Evolutionary conservation across 2,329 filamentous ascomycete species (phyloP), one percentile per base, ranked within the genome.

Genomic region (Karstenula rhodostoma): DNA sequence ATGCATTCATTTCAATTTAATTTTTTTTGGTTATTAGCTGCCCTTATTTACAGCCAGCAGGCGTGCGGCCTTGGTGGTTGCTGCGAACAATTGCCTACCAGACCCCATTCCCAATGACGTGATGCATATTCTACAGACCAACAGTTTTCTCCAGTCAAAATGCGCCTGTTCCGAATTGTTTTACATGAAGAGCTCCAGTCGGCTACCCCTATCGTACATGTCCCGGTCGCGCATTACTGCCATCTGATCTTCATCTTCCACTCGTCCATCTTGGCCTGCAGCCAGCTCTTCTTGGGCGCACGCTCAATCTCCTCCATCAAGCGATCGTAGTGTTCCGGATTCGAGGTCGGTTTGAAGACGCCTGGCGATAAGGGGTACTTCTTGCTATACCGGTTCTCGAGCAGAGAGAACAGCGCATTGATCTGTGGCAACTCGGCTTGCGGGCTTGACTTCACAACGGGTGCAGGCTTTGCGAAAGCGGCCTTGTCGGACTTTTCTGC

Each of bases 381-480:
- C 59, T 82, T 84, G 49, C 75, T 78, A 67, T 87, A 88, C 51
- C 84, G 77, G 69, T 89, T 82, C 65, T 88, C 85, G 2, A 89
- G 77, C n/a, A 89, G 76, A 2, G 84, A 82, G 63, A 85, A 87
- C 1, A 89, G 81, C 4, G 85, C 86, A 66, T 88, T 88, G 56
- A 87, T 74, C 66, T 86, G 80, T 33, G 73, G 73, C 33, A 79
- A 68, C 62, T 85, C 83, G 27, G 67, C 66, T 23, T 66, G 61
- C 1, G 68, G 67, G 17, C 67, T 66, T 52, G 61, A 47, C 4
- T 60, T 53, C 1, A 63, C 25, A 13, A 66, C 48, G 13, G 66
- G 54, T 48, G 58, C 56, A 25, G 63, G 25, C 33, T 59, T 50
- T 0, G 62, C 29, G 12, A 15, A 15, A 15, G 37, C 37, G 17